phyloP scores from a whole-genome alignment of 2,329 filamentous ascomycete genomes.

The Sclerotinia minor region DNA sequence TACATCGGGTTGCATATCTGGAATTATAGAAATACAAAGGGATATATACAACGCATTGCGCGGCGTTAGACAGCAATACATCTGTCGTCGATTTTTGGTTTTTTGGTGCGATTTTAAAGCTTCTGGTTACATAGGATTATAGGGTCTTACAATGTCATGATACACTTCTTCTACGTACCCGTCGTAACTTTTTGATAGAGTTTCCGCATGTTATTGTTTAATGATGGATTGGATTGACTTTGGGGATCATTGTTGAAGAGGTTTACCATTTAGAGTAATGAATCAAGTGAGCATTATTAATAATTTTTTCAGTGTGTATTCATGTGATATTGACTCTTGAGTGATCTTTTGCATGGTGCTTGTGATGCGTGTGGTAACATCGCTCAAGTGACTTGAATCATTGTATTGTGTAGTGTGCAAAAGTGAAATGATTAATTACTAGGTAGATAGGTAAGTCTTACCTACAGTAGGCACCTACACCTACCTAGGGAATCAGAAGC shows the following conservation, averaged over 20 bases:
- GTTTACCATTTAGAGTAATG: conserved; percentile 1
- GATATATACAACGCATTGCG: conserved; percentile 8
- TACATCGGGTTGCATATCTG: not conserved
- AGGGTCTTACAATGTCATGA: conserved; percentile 17
- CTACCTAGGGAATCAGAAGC: too few relatives aligned
- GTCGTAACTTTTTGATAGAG: not conserved
- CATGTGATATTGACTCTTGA: not conserved
- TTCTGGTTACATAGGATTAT: conserved; percentile 16
- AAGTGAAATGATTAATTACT: too few relatives aligned
- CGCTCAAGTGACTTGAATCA: not conserved
- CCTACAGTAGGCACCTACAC: too few relatives aligned
- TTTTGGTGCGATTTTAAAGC: conserved; percentile 17
- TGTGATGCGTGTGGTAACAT: not conserved
- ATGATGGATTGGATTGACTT: not conserved
- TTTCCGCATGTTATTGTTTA: not conserved
- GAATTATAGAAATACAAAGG: not conserved
- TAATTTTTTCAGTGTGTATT: not conserved
- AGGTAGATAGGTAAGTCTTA: too few relatives aligned
- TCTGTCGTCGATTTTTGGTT: not conserved
- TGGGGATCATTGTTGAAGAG: not conserved
- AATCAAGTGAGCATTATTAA: not conserved
- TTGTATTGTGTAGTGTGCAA: not conserved
- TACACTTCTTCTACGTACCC: conserved; percentile 18
- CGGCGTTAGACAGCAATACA: conserved; percentile 9
- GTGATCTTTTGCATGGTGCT: not conserved